Evolutionary conservation across 2,329 filamentous ascomycete genomes (phyloP), one percentile per base, ranked within the genome.

Genomic region (Fusarium brachygibbosum): DNA sequence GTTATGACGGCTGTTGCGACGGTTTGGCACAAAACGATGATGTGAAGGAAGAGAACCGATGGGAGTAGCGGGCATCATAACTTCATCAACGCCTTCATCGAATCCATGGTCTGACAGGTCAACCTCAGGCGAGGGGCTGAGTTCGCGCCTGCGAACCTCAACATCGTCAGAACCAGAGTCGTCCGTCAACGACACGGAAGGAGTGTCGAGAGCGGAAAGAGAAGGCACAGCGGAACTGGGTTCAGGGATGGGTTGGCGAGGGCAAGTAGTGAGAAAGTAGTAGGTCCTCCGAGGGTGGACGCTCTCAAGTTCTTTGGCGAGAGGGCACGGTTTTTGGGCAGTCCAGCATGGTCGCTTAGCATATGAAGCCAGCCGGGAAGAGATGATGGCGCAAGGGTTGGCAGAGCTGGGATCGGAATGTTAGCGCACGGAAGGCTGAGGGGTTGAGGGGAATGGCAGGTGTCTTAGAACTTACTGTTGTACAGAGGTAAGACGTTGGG

Each of bases 221-320:
- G 66, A 62, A 31, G 73, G 56, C 31, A 72, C 62, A 12, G 69
- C 59, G 42, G 74, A 74, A 85, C 70, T 74, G 38, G 76, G 66
- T 56, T 79, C 83, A 3, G 93, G 93, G 21, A 98, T 88, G 37
- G 93, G 89, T 77, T 95, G 93, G 76, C 91, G 93, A 46, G 92
- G 90, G 76, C 87, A 91, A n/a, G 92, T 97, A 38, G 93, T 97
- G 63, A 99, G 88, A 82, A 94, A 98, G 82, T 97, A 98, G 84
- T 97, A 98, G 46, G 97, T 94, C 80, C 96, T 93, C 77, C 95
- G 92, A 21, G 96, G 96, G 78, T 98, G 95, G 41, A 95, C 91
- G 40, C 92, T 90, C 78, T 98, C 93, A 56, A 98, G 88, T 80
- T 97, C 93, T 82, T 98, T 98, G 52, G 93, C 93, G 57, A 98